Base-by-base conservation (phyloP, 2,329 filamentous ascomycete species). In the Exophiala viscosa region DNA sequence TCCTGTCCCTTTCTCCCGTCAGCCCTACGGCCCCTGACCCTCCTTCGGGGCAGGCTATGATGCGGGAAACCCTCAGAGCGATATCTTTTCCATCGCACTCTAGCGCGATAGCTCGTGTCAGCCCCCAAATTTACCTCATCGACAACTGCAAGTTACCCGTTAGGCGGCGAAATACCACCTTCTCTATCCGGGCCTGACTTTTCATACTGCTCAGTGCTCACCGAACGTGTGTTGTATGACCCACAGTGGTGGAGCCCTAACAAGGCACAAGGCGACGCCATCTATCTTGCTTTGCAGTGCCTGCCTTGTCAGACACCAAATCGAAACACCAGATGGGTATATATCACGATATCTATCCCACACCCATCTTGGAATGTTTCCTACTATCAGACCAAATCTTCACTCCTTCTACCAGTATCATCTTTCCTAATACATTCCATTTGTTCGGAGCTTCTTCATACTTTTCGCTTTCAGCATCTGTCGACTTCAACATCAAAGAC, bases 121-220 rank as follows among this genome's bases (percentile, higher is more conserved):
- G 55, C 55, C 55, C 55, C 55, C 55, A 58, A 58, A 58, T 55
- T 54, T 58, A 58, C 48, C 48, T 46, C 50, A 54, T 54, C 44
- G 40, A 31, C 28, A 39, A 39, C 39, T 40, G 44, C 28, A 31
- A 38, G 47, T 38, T 43, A 18, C 6, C 13, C 39, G 18, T 41
- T 18, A 41, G 15, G 33, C 32, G 38, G 17, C 34, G 14, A 18
- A 47, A 36, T 11, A n/a, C 17, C 20, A 14, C 32, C 45, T 23
- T 23, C 17, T 31, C 17, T 18, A 45, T 45, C 5, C 33, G 9
- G 28, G n/a, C 11, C 23, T 32, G 15, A 10, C 17, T 23, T 17
- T 42, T 42, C 40, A 15, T 17, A 20, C 20, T 28, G 40, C 40
- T 42, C 40, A 20, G 23, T 28, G 40, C 40, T 42, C 23, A 28